These are phyloP conservation scores for Malus hybrid DNA, from an alignment of 331 rosid genomes.

Conservation along the genomic window DNA sequence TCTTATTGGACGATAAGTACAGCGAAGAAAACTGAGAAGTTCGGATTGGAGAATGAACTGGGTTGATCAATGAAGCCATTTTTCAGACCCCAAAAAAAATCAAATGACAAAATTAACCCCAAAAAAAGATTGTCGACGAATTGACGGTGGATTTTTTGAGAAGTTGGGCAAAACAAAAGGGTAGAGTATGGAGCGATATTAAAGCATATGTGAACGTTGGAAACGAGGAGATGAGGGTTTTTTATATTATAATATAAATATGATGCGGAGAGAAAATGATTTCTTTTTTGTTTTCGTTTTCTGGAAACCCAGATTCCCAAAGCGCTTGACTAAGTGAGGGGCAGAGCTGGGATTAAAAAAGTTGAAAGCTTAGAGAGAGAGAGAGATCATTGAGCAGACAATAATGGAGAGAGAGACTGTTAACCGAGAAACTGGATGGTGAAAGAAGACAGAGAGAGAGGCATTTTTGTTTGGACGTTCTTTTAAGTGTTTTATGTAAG, in stretches of 20 bases:
- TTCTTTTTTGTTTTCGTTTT: neutral
- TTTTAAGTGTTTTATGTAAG: no score
- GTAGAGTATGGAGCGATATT: neutral
- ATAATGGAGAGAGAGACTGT: neutral
- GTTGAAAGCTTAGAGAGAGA: neutral
- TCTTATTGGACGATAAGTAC: slow-evolving; percentile 17
- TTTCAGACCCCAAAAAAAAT: neutral
- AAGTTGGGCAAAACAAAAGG: neutral
- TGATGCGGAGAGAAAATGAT: slow-evolving; percentile 19
- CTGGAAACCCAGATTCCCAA: no score
- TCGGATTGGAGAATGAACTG: slow-evolving; percentile 30
- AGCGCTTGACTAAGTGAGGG: no score
- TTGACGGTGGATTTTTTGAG: neutral
- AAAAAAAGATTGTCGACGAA: neutral
- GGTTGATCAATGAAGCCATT: slow-evolving; percentile 43
- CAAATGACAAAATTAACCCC: neutral
- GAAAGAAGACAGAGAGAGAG: neutral
- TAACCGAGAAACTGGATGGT: neutral
- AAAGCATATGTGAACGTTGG: slow-evolving; percentile 12
- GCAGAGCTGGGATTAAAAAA: no score
- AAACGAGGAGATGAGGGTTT: slow-evolving; percentile 16
- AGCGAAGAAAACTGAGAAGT: slow-evolving; percentile 28
- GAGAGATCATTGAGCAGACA: neutral
- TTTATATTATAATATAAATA: neutral
- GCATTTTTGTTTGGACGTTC: neutral